Evolutionary conservation across 2,329 filamentous ascomycete species (phyloP), one percentile per base, ranked within the genome.

Genomic region (Triangularia setosa): DNA sequence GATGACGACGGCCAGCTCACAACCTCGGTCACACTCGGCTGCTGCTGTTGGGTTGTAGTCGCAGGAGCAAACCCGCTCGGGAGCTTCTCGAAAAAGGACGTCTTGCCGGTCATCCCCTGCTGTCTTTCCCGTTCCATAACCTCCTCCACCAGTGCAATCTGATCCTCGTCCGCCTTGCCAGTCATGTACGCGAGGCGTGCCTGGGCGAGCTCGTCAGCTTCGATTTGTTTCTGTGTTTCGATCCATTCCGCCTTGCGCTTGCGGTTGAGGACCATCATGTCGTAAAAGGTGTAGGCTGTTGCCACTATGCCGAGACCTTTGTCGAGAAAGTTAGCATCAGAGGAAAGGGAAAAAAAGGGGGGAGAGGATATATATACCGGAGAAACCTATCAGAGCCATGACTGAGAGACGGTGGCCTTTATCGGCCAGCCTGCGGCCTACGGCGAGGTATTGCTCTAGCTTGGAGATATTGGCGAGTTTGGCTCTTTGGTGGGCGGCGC

Each of bases 401-500:
- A 87, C 80, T 1, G 84, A 85, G 62, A 83, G 77, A 67, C 81
- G 80, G 72, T 87, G 85, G 63, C 83, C 83, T 48, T 80, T 80
- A 70, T 87, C 84, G 64, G 87, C 79, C 69, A 84, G 77, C 30
- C 79, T 76, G 68, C 85, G 75, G 63, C 82, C 80, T 30, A 69
- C 73, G 64, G 79, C 79, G 60, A 87, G 76, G 48, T 85, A 62
- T 61, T 75, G 77, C 73, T 87, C 85, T 63, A 84, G 75, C 65
- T 73, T 76, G 67, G 84, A 87, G 56, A 84, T 75, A 72, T 83
- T 78, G 23, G 87, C 84, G 70, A 83, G 81, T 75, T 85, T 85
- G 55, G 88, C 87, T n/a, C 86, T 86, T 64, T 87, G 81, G 74
- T 90, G 87, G 66, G 88, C 87, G 55, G 87, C 87, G 61, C 89